Percentiles rank a stretch among this genome's conserved stretches.
phyloP scores from a whole-genome alignment of 306 rosid species.

The Citrullus mucosospermus region DNA sequence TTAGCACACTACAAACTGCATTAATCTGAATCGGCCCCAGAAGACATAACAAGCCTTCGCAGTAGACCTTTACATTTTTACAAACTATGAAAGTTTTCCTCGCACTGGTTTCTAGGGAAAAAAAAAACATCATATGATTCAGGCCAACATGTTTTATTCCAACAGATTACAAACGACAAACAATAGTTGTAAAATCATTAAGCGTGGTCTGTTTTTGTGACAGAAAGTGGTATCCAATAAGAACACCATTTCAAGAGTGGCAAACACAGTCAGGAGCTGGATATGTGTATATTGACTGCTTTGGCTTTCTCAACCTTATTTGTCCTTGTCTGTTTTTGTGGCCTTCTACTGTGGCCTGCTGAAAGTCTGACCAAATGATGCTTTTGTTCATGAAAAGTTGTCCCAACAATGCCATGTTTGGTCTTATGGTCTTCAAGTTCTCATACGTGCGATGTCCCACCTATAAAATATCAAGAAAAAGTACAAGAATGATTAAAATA shows the following conservation, averaged over 20 bases:
- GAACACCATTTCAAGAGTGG: slow-evolving; percentile 30
- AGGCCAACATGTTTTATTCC: not conserved
- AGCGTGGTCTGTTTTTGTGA: not conserved
- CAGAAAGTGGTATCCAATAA: slow-evolving; percentile 1
- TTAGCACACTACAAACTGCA: slow-evolving; percentile 1
- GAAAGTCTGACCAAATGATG: slow-evolving; percentile 66
- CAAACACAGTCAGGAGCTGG: slow-evolving; percentile 98
- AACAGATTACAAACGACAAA: not conserved
- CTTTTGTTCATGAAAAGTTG: slow-evolving; percentile 83
- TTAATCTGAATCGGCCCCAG: not conserved
- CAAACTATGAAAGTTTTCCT: not conserved
- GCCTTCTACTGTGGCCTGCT: slow-evolving; percentile 52
- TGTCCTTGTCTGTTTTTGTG: slow-evolving; percentile 83
- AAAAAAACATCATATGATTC: not conserved
- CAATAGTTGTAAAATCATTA: not conserved
- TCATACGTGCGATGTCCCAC: slow-evolving; percentile 86
- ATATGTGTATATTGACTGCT: slow-evolving; percentile 87
- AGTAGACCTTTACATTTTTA: not conserved
- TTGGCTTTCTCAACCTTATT: slow-evolving; percentile 68
- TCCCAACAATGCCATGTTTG: slow-evolving; percentile 85
- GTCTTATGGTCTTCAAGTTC: slow-evolving; percentile 84
- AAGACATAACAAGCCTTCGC: not conserved
- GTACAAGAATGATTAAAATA: not conserved
- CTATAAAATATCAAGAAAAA: slow-evolving; percentile 25
- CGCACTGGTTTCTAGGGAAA: not conserved